These are phyloP conservation scores for Pseudohyphozyma bogoriensis DNA, from an alignment of 768 basidiomycete species.

Conservation along the genomic window DNA sequence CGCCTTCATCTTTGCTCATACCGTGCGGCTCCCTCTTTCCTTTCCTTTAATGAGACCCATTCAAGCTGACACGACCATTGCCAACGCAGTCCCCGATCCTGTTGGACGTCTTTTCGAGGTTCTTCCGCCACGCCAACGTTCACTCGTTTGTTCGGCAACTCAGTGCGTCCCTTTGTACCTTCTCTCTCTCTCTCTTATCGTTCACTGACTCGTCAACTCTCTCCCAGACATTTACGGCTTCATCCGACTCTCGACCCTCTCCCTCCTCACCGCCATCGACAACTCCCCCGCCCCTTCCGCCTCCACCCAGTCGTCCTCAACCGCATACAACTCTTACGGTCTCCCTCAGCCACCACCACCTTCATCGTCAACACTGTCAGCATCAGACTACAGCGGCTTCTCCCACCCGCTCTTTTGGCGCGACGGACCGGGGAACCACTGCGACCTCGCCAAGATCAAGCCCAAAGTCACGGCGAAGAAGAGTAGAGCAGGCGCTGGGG, in stretches of 20 bases:
- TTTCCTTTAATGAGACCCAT: too few species aligned
- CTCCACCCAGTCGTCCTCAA: too few species aligned
- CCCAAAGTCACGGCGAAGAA: constrained; percentile 13
- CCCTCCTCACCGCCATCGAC: constrained; percentile 12
- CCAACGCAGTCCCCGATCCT: too few species aligned
- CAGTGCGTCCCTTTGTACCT: constrained; percentile 3
- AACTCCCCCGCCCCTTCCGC: background rate
- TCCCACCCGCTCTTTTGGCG: constrained; percentile 22
- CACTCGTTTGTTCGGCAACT: constrained; percentile 23
- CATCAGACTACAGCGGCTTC: constrained; percentile 19
- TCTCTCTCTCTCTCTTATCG: background rate
- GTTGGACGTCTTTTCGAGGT: too few species aligned
- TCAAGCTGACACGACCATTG: too few species aligned
- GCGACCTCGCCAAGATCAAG: constrained; percentile 16
- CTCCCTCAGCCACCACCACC: background rate
- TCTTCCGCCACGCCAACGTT: constrained; percentile 17
- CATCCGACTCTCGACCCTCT: background rate
- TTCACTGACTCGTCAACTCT: background rate
- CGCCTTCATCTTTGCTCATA: constrained; percentile 16
- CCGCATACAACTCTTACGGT: too few species aligned
- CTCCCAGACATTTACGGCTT: constrained; percentile 1
- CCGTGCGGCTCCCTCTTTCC: too few species aligned
- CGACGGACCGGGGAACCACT: background rate
- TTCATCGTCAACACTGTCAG: background rate
- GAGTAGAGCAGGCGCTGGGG: background rate